Evolutionary conservation across 192 early-diverging fungal species (phyloP).

Genomic region (Spizellomyces sp.): DNA sequence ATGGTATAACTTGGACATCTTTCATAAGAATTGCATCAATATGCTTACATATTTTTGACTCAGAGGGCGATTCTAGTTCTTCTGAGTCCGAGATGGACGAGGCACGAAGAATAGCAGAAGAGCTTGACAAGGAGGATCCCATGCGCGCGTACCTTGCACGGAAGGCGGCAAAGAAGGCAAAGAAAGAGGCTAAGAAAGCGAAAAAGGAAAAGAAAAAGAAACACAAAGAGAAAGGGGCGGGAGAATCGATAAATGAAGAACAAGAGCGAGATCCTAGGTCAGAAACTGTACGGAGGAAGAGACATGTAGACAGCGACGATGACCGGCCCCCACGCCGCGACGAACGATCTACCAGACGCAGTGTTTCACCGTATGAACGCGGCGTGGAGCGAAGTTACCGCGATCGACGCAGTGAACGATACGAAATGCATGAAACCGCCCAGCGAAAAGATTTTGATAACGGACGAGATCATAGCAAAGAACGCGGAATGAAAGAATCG

Average conservation of each 20-base stretch:
- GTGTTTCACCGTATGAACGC: too few species aligned
- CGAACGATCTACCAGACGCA: too few species aligned
- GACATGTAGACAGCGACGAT: too few species aligned
- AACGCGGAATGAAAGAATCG: too few species aligned
- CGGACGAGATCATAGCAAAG: too few species aligned
- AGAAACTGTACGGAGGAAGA: too few species aligned
- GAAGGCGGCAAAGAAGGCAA: constrained; percentile 29
- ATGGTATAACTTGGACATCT: constrained; percentile 10
- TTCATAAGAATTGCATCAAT: not conserved
- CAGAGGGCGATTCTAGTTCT: not conserved
- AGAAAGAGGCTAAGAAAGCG: constrained; percentile 30
- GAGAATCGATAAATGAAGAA: not conserved
- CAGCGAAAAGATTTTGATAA: too few species aligned
- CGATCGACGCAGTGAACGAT: too few species aligned
- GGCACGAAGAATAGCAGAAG: constrained; percentile 14
- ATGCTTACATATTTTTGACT: constrained; percentile 2
- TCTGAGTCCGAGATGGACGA: constrained; percentile 16
- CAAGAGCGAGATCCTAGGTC: too few species aligned
- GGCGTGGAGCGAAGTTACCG: too few species aligned
- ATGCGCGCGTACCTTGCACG: constrained; percentile 40
- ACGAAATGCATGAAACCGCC: too few species aligned
- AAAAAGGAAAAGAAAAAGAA: constrained; percentile 39
- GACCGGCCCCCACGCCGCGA: too few species aligned
- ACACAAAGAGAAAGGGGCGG: constrained; percentile 34
- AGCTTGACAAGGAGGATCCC: constrained; percentile 46